These are phyloP conservation scores for Fraxinus sp. DNA, from an alignment of 305 asterid genomes.

Conservation along the genomic window DNA sequence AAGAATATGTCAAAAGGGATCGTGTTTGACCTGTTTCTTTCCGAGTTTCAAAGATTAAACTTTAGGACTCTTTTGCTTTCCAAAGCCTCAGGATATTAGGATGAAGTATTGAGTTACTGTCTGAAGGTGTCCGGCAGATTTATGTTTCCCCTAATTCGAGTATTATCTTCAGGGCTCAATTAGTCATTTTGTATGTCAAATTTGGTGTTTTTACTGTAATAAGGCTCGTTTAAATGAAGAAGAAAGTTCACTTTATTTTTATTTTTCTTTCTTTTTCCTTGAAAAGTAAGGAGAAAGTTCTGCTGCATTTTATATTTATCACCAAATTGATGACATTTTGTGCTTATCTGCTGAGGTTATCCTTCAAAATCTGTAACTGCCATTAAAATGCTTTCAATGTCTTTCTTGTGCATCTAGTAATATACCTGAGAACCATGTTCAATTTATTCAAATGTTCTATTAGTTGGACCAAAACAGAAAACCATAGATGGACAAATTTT, in stretches of 20 bases:
- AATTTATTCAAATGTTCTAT: neutral
- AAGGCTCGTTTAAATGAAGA: neutral
- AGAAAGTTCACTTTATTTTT: neutral
- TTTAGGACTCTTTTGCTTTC: neutral
- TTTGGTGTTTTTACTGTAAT: neutral
- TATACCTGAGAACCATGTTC: neutral
- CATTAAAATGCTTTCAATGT: neutral
- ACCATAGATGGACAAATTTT: neutral
- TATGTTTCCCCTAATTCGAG: neutral
- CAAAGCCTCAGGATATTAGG: neutral
- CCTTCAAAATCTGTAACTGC: neutral
- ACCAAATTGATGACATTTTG: neutral
- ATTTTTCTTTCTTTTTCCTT: neutral
- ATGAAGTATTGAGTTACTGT: constrained; percentile 11
- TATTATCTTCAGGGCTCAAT: neutral
- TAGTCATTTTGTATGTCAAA: neutral
- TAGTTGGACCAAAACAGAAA: neutral
- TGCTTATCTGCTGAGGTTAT: constrained; percentile 5
- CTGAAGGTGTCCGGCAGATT: constrained; percentile 1
- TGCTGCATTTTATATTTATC: neutral
- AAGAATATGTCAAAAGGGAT: neutral
- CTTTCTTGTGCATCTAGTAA: neutral
- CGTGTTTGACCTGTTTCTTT: neutral
- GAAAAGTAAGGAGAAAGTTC: neutral
- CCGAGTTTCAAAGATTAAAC: neutral